Percentiles rank a stretch among this genome's conserved stretches.
Evolutionary conservation across 768 basidiomycete genomes (phyloP).

Genomic region (Terana coerulea): DNA sequence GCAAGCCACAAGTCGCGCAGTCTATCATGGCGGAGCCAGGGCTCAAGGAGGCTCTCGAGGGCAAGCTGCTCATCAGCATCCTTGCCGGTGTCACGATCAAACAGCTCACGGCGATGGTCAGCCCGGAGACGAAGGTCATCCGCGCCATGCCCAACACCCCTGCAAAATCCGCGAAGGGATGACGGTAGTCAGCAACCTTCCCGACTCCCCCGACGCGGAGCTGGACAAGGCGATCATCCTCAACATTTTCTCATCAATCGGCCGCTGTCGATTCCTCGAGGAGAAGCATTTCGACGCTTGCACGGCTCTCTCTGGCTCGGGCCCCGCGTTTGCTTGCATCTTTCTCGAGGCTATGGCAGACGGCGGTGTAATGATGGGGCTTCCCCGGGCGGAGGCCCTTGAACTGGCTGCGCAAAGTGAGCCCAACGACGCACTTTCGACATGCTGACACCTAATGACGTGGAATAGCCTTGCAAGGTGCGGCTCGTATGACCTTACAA

Average conservation of each 20-base stretch:
- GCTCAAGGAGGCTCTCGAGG: slow-evolving; percentile 77
- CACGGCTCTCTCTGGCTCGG: slow-evolving; percentile 93
- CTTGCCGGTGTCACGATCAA: slow-evolving; percentile 92
- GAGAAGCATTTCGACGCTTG: slow-evolving; percentile 99
- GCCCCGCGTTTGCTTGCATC: slow-evolving; percentile 95
- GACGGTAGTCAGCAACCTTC: slow-evolving; percentile 86
- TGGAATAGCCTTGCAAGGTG: slow-evolving; percentile 82
- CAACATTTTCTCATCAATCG: slow-evolving; percentile 96
- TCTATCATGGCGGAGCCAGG: slow-evolving; percentile 69
- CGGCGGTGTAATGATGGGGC: slow-evolving; percentile 99
- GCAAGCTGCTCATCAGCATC: slow-evolving; percentile 94
- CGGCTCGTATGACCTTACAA: slow-evolving; percentile 92
- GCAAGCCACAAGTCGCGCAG: slow-evolving; percentile 88
- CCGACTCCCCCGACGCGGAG: slow-evolving; percentile 46
- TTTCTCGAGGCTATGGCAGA: slow-evolving; percentile 99
- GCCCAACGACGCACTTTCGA: slow-evolving; percentile 22
- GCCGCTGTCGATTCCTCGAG: slow-evolving; percentile 91
- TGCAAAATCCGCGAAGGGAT: slow-evolving; percentile 98
- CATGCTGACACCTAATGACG: neutral
- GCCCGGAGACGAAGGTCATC: slow-evolving; percentile 75
- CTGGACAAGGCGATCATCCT: slow-evolving; percentile 71
- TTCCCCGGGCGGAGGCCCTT: slow-evolving; percentile 89
- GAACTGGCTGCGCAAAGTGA: slow-evolving; percentile 95
- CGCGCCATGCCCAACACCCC: slow-evolving; percentile 99
- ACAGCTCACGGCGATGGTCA: slow-evolving; percentile 75